Conservation (phyloP, 1,139 yeast genomes). For the Saccharomyces uvarum region DNA sequence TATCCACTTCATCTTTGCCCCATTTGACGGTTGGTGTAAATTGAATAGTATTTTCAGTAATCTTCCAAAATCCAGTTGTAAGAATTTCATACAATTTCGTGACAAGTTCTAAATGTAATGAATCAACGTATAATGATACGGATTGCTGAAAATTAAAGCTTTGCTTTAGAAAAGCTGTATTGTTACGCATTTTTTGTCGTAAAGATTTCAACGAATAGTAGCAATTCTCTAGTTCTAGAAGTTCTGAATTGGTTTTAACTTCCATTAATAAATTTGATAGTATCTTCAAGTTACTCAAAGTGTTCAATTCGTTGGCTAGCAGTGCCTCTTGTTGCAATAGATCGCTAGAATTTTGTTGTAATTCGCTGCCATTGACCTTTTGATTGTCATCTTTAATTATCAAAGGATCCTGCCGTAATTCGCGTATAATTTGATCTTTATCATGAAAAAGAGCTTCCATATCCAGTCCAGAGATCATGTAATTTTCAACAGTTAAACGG, state of each 20-base stretch:
- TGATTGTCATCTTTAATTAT: not conserved
- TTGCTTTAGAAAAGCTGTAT: slow-evolving; percentile 14
- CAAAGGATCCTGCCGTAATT: slow-evolving; percentile 19
- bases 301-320: slow-evolving; percentile 19
- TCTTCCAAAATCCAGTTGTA: slow-evolving; percentile 21
- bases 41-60: slow-evolving; percentile 8
- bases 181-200: slow-evolving; percentile 18
- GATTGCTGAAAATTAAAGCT: slow-evolving; percentile 27
- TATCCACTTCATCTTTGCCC: slow-evolving; percentile 11
- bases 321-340: slow-evolving; percentile 16
- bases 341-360: not conserved
- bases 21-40: slow-evolving; percentile 10
- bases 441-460: not conserved
- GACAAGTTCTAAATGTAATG: slow-evolving; percentile 21
- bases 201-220: slow-evolving; percentile 25
- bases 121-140: slow-evolving; percentile 20
- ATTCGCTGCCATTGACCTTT: not conserved
- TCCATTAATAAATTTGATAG: slow-evolving; percentile 21
- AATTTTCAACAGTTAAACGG: not conserved
- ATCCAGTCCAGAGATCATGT: not conserved
- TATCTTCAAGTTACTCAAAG: slow-evolving; percentile 15
- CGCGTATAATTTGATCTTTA: slow-evolving; percentile 6
- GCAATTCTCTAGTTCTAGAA: slow-evolving; percentile 27
- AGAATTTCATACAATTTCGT: slow-evolving; percentile 15
- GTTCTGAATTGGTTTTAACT: slow-evolving; percentile 23